Conservation (phyloP, 768 basidiomycete genomes). For the Termitomyces bulborhizus region DNA sequence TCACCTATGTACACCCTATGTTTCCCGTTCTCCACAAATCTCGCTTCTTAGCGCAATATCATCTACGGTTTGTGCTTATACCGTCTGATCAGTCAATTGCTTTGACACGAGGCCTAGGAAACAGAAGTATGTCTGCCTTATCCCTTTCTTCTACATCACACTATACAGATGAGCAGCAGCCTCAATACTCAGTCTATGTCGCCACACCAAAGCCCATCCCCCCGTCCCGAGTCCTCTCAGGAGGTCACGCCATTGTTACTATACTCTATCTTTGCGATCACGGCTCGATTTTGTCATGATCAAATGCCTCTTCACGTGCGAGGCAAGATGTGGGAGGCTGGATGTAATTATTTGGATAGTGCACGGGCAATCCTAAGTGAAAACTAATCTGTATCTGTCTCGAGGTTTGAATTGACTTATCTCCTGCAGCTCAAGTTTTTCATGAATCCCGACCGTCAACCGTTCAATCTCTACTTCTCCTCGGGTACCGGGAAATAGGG, state of each 20-base stretch:
- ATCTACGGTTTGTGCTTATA: constrained; percentile 33
- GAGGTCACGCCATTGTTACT: constrained; percentile 64
- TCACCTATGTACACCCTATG: constrained; percentile 77
- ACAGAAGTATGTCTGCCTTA: constrained; percentile 9
- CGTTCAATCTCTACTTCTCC: constrained; percentile 72
- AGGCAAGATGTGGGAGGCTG: constrained; percentile 68
- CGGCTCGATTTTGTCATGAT: constrained; percentile 63
- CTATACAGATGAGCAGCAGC: background rate
- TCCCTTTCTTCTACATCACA: background rate
- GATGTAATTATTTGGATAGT: constrained; percentile 54
- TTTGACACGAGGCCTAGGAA: constrained; percentile 9
- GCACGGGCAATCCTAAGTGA: constrained; percentile 63
- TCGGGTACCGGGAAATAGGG: constrained; percentile 83
- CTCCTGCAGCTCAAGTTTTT: constrained; percentile 46
- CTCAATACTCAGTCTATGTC: constrained; percentile 16
- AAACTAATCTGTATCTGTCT: constrained; percentile 10
- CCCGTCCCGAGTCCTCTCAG: constrained; percentile 52
- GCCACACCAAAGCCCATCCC: constrained; percentile 23
- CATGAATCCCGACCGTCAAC: constrained; percentile 68
- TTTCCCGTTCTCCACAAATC: constrained; percentile 77
- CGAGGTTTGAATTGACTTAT: constrained; percentile 2
- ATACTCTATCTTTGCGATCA: constrained; percentile 75
- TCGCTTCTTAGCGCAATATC: constrained; percentile 62
- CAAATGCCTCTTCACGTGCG: constrained; percentile 37
- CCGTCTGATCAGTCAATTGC: background rate